Conservation (phyloP, 805 yeast species). For the Starmerella powellii region DNA sequence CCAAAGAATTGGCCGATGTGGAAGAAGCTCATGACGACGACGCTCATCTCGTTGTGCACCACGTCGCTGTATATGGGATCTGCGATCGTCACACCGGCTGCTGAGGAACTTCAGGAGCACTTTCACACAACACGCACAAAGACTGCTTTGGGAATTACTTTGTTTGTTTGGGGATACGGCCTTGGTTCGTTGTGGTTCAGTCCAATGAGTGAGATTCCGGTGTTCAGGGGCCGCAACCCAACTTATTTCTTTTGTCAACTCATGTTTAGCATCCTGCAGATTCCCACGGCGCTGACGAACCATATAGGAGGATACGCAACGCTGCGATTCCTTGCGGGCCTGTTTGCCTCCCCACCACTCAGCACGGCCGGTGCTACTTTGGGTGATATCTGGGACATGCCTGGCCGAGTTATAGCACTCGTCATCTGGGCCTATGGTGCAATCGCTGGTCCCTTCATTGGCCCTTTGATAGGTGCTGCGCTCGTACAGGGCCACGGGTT, state of each 20-base stretch:
- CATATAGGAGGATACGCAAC: slow-evolving; percentile 42
- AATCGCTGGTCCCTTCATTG: slow-evolving; percentile 43
- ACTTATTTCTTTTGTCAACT: slow-evolving; percentile 38
- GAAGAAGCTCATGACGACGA: slow-evolving; percentile 33
- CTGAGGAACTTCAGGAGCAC: slow-evolving; percentile 32
- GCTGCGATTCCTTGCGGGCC: slow-evolving; percentile 42
- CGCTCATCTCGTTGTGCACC: slow-evolving; percentile 37
- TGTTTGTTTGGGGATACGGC: slow-evolving; percentile 51
- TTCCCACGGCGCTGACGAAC: slow-evolving; percentile 42
- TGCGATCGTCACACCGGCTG: slow-evolving; percentile 47
- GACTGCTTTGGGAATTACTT: slow-evolving; percentile 42
- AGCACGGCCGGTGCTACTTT: slow-evolving; percentile 50
- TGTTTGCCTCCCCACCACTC: slow-evolving; percentile 45
- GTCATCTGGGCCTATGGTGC: slow-evolving; percentile 45
- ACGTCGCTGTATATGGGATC: slow-evolving; percentile 47
- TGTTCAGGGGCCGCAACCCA: slow-evolving; percentile 38
- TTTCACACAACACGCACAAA: slow-evolving; percentile 35
- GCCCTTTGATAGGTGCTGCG: slow-evolving; percentile 47
- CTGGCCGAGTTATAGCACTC: slow-evolving; percentile 37
- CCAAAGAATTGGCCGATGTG: slow-evolving; percentile 46
- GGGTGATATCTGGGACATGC: slow-evolving; percentile 37
- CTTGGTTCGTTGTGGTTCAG: slow-evolving; percentile 45
- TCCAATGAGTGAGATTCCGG: slow-evolving; percentile 42
- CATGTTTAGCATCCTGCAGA: slow-evolving; percentile 40
- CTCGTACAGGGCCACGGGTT: slow-evolving; percentile 37